Conservation (phyloP, 306 rosid genomes). For the Vicia faba region DNA sequence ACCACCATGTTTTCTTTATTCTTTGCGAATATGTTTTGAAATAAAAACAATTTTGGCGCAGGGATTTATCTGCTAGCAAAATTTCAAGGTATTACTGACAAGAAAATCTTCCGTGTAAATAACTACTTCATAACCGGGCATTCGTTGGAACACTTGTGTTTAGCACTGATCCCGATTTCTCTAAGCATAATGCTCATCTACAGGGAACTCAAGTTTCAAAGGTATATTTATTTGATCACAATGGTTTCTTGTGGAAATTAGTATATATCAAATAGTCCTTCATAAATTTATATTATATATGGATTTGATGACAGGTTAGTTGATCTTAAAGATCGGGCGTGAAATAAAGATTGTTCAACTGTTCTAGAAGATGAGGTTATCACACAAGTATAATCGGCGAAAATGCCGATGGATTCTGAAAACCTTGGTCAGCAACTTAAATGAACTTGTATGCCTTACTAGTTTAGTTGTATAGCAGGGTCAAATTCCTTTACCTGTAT, state of each 20-base stretch:
- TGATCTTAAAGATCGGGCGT: conserved; percentile 46
- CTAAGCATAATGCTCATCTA: conserved; percentile 62
- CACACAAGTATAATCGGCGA: background rate
- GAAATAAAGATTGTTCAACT: background rate
- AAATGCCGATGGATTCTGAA: background rate
- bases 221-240: conserved; percentile 44
- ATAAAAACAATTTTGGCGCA: conserved; percentile 34
- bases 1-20: background rate
- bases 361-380: background rate
- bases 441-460: conserved; percentile 25
- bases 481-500: conserved; percentile 28
- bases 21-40: background rate
- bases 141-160: conserved; percentile 63
- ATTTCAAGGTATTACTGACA: conserved; percentile 58
- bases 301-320: conserved; percentile 44
- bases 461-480: conserved; percentile 18
- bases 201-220: conserved; percentile 48
- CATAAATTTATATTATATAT: background rate
- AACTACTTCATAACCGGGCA: conserved; percentile 61
- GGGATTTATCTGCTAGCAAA: conserved; percentile 65
- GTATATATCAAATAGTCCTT: background rate
- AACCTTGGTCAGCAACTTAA: background rate
- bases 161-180: conserved; percentile 50
- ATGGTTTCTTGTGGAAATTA: conserved; percentile 15
- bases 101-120: conserved; percentile 50